Evolutionary conservation across 2,329 filamentous ascomycete species (phyloP).

Genomic region (Penicillium griseofulvum): DNA sequence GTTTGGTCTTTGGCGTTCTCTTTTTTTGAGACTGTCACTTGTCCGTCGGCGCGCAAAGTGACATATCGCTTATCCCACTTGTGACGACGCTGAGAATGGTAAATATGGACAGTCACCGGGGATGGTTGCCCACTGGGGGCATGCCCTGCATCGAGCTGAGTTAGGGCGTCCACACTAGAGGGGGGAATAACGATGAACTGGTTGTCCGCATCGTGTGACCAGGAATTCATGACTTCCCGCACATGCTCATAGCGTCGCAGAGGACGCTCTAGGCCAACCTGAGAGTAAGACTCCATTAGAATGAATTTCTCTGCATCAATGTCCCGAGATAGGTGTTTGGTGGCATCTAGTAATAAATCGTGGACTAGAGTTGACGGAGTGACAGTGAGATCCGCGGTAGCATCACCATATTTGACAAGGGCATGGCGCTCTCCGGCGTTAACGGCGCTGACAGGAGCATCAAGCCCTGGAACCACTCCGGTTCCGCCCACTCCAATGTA

Average conservation of each 20-base stretch:
- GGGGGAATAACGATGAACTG: conserved; percentile 65
- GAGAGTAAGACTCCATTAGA: conserved; percentile 72
- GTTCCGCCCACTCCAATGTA: conserved; percentile 25
- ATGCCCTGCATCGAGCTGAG: conserved; percentile 59
- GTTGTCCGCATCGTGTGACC: conserved; percentile 80
- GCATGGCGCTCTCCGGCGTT: conserved; percentile 77
- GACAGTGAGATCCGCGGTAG: conserved; percentile 68
- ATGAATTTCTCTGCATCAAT: conserved; percentile 66
- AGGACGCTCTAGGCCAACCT: conserved; percentile 75
- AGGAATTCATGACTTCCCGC: conserved; percentile 86
- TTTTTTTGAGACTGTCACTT: conserved; percentile 70
- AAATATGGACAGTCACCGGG: conserved; percentile 68
- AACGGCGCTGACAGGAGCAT: conserved; percentile 76
- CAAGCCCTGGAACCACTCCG: conserved; percentile 53
- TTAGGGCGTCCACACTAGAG: conserved; percentile 49
- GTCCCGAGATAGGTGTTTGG: conserved; percentile 60
- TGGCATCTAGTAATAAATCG: conserved; percentile 69
- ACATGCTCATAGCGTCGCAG: conserved; percentile 83
- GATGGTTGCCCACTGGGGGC: conserved; percentile 64
- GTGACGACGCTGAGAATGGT: conserved; percentile 75
- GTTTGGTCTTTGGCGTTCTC: conserved; percentile 64
- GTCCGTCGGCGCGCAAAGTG: conserved; percentile 69
- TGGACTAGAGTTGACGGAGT: conserved; percentile 69
- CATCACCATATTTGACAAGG: conserved; percentile 68
- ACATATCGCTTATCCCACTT: conserved; percentile 88